Evolutionary conservation across 805 yeast genomes (phyloP).

Genomic region (Schizosaccharomyces osmophilus): DNA sequence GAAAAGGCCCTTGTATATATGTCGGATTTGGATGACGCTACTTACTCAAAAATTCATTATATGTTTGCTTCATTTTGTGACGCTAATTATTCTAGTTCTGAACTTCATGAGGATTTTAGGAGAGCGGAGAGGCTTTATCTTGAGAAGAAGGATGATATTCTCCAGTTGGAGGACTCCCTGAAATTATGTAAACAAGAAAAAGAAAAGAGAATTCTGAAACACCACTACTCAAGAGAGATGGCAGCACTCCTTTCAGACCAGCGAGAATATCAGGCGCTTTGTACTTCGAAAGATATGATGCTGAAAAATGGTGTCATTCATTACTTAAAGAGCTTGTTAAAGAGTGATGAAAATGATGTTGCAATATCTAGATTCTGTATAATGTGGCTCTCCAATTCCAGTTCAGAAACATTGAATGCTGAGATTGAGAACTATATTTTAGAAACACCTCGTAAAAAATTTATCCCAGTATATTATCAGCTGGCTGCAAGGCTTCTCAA

Average conservation of each 20-base stretch:
- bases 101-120: constrained; percentile 21
- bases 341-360: constrained; percentile 22
- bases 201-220: constrained; percentile 30
- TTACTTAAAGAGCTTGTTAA: constrained; percentile 30
- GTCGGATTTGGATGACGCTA: background rate
- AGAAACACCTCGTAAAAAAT: constrained; percentile 30
- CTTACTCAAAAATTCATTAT: background rate
- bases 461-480: constrained; percentile 61
- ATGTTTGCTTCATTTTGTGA: constrained; percentile 9
- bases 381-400: constrained; percentile 49
- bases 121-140: constrained; percentile 16
- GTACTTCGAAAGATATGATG: constrained; percentile 19
- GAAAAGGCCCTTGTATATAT: background rate
- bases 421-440: constrained; percentile 18
- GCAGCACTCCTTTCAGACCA: constrained; percentile 23
- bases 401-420: constrained; percentile 21
- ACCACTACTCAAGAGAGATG: constrained; percentile 6
- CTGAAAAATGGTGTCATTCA: constrained; percentile 30
- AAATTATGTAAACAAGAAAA: constrained; percentile 15
- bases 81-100: constrained; percentile 26
- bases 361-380: constrained; percentile 58
- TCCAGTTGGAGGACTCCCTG: constrained; percentile 25
- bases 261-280: constrained; percentile 20
- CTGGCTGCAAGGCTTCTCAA: constrained; percentile 36
- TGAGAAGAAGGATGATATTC: constrained; percentile 7